Percentiles rank a stretch among this genome's conserved stretches.
Evolutionary conservation across 2,329 filamentous ascomycete genomes (phyloP).

Genomic region (Beauveria australis): DNA sequence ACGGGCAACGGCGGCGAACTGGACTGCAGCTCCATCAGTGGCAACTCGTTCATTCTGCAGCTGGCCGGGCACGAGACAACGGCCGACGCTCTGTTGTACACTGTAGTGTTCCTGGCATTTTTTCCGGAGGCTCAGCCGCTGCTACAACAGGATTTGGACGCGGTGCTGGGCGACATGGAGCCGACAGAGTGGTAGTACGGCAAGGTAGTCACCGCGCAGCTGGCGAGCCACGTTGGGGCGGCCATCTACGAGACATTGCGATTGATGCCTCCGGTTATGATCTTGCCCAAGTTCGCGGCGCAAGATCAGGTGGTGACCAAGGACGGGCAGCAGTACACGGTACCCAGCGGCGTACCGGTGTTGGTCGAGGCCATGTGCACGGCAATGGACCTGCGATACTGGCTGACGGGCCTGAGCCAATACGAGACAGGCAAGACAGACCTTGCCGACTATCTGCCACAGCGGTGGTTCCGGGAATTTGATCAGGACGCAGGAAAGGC

Average conservation of each 20-base stretch:
- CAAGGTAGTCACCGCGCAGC: slow-evolving; percentile 52
- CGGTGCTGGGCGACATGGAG: slow-evolving; percentile 50
- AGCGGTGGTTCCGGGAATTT: slow-evolving; percentile 56
- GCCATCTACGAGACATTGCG: slow-evolving; percentile 72
- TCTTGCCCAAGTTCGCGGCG: slow-evolving; percentile 57
- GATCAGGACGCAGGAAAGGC: slow-evolving; percentile 14
- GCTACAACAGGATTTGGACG: slow-evolving; percentile 62
- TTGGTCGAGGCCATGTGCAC: slow-evolving; percentile 46
- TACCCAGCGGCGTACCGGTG: slow-evolving; percentile 51
- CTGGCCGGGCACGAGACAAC: slow-evolving; percentile 77
- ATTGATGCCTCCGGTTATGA: slow-evolving; percentile 60
- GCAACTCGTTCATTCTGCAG: slow-evolving; percentile 61
- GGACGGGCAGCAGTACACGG: slow-evolving; percentile 46
- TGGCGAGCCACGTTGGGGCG: slow-evolving; percentile 63
- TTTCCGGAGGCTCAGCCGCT: slow-evolving; percentile 54
- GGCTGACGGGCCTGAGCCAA: slow-evolving; percentile 49
- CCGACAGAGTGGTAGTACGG: slow-evolving; percentile 65
- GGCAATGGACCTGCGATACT: slow-evolving; percentile 64
- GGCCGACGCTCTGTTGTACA: slow-evolving; percentile 66
- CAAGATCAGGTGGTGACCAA: slow-evolving; percentile 50
- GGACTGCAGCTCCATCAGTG: slow-evolving; percentile 58
- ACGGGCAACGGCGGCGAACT: slow-evolving; percentile 32
- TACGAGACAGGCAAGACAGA: slow-evolving; percentile 41
- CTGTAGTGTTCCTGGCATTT: slow-evolving; percentile 59
- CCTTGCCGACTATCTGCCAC: slow-evolving; percentile 60